Conservation (phyloP, 331 rosid species). For the Quercus phellos region DNA sequence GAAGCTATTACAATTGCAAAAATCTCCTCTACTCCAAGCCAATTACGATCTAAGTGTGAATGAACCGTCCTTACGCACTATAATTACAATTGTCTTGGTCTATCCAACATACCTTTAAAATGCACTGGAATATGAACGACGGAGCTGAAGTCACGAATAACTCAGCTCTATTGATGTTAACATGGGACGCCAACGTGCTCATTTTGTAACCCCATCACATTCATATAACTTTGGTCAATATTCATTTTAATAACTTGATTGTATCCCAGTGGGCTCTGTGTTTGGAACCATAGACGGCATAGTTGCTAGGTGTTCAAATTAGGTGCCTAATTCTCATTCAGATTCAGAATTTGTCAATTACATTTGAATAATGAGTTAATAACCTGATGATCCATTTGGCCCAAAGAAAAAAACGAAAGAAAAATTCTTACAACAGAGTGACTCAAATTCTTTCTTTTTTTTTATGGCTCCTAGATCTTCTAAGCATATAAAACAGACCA, state of each 20-base stretch:
- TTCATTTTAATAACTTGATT: not conserved
- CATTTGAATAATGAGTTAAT: not conserved
- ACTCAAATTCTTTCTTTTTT: not conserved
- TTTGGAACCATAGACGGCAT: not conserved
- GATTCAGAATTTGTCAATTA: no score
- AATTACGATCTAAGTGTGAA: not conserved
- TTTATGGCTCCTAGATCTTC: not conserved
- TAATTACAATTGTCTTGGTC: not conserved
- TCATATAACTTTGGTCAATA: not conserved
- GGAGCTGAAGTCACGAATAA: no score
- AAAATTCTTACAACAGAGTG: not conserved
- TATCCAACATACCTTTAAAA: not conserved
- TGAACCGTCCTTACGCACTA: not conserved
- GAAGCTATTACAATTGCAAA: not conserved
- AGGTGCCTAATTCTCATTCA: not conserved
- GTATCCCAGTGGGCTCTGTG: not conserved
- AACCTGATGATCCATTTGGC: not conserved
- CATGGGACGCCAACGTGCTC: no score
- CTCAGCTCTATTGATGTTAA: no score
- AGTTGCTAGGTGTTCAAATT: not conserved
- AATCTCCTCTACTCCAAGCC: not conserved
- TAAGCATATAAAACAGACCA: not conserved
- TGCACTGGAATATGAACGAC: not conserved
- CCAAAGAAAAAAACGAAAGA: not conserved
- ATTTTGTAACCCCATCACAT: no score